Conservation (phyloP, 2,329 filamentous ascomycete species). For the Grosmannia huntii region DNA sequence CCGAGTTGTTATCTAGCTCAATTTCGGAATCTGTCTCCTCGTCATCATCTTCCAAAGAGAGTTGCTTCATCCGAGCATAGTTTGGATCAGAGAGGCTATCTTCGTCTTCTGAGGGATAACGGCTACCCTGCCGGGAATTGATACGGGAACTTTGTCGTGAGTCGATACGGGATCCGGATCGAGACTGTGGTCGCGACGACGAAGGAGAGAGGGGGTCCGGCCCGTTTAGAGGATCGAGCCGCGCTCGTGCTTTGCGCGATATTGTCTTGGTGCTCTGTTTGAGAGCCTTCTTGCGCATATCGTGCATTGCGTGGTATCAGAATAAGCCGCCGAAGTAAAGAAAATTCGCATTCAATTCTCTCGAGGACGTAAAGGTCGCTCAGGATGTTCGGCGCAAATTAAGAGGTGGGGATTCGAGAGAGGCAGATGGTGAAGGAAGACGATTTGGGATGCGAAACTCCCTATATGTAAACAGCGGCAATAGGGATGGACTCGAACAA, state of each 20-base stretch:
- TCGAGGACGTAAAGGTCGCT: neutral
- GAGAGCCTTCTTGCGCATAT: slow-evolving; percentile 55
- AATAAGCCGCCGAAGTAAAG: neutral
- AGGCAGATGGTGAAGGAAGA: neutral
- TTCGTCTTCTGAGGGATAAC: slow-evolving; percentile 53
- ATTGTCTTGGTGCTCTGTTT: slow-evolving; percentile 58
- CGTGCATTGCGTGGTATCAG: slow-evolving; percentile 36
- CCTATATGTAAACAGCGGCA: neutral
- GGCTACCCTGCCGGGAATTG: slow-evolving; percentile 40
- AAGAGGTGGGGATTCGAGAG: neutral
- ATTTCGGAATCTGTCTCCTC: slow-evolving; percentile 28
- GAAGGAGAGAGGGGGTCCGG: slow-evolving; percentile 44
- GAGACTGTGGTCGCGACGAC: slow-evolving; percentile 45
- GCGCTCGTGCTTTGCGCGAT: slow-evolving; percentile 53
- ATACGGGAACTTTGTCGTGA: slow-evolving; percentile 36
- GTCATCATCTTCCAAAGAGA: neutral
- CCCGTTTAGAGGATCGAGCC: slow-evolving; percentile 41
- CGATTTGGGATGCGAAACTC: neutral
- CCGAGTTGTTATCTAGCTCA: slow-evolving; percentile 42
- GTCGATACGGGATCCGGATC: slow-evolving; percentile 40
- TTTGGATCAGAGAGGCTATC: slow-evolving; percentile 19
- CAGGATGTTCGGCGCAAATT: neutral
- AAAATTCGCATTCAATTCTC: neutral
- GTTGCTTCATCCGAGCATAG: neutral
- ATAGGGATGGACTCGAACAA: neutral